Base-by-base conservation (phyloP, 805 yeast species). In the Jamesozyma jinghongensis region DNA sequence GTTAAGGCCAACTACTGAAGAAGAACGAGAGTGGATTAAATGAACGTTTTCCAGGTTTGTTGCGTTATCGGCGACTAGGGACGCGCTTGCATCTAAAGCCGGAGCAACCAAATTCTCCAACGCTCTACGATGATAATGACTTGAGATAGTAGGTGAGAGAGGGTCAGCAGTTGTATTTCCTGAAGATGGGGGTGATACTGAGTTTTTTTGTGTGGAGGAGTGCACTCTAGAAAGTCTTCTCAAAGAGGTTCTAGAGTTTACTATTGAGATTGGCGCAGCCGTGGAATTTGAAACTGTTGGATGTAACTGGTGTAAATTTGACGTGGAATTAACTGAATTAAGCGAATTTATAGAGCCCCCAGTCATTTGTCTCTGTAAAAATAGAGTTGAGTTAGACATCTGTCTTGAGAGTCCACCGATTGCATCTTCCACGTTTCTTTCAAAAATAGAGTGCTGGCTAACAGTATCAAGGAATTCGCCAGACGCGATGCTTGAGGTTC, bases 61-160 rank as follows among this genome's bases (percentile, higher is more conserved):
- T 34, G 67, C 62, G 10, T 63, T 53, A 51, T 77, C 78, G 12
- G 79, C 73, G 33, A 78, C 69, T 29, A 83, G 66, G 44, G 81
- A 75, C 16, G 79, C 71, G 4, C 92, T 74, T 7, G 94, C 85
- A 52, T 85, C 94, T 50, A 85, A 66, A 5, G 85, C 85, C 0
- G 95, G 88, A 2, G 94, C 83, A 17, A 85, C 83, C 49, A 63
- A 74, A 59, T 86, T 83, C 58, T 85, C 84, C 29, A 62, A 51
- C 13, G 68, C 65, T 61, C 68, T 59, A 50, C 63, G 68, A 4
- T 61, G 59, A 27, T 69, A 45, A 16, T 44, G 26, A 22, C 26
- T 22, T 22, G 26, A 22, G 10, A 16, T 32, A 29, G 19, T 8
- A 20, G 28, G 36, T 36, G 32, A 37, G 5, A 28, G 13, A n/a